A percentile compares a stretch with the other conserved stretches of the same genome.
phyloP scores from a whole-genome alignment of 495 filamentous ascomycete genomes.

The Podospora pseudocomata region DNA sequence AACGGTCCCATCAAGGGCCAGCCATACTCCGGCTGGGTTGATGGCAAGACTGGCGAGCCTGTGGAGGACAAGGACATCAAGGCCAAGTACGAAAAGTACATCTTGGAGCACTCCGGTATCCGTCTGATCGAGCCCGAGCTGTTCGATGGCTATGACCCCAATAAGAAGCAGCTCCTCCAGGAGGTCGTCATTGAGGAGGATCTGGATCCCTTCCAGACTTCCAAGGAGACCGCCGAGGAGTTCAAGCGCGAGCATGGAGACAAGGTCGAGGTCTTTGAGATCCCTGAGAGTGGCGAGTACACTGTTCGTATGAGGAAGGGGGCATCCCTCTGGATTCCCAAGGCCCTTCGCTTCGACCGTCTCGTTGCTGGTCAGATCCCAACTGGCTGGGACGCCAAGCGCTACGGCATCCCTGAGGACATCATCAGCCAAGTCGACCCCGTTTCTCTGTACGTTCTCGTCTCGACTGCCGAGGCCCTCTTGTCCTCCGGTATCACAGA shows the following conservation, averaged over 20 bases:
- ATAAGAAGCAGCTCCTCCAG: slow-evolving; percentile 96
- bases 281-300: slow-evolving; percentile 91
- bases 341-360: slow-evolving; percentile 94
- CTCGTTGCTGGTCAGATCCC: slow-evolving; percentile 95
- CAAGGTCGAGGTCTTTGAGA: slow-evolving; percentile 95
- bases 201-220: slow-evolving; percentile 93
- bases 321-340: slow-evolving; percentile 88
- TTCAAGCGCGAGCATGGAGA: slow-evolving; percentile 96
- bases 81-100: slow-evolving; percentile 90
- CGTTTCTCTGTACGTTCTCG: slow-evolving; percentile 89
- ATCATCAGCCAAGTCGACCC: slow-evolving; percentile 97
- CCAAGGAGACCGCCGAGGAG: slow-evolving; percentile 94
- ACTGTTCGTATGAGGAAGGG: slow-evolving; percentile 92
- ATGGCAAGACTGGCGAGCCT: slow-evolving; percentile 87
- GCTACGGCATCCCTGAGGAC: slow-evolving; percentile 94
- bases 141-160: slow-evolving; percentile 95
- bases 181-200: slow-evolving; percentile 97
- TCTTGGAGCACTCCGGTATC: slow-evolving; percentile 95
- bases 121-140: slow-evolving; percentile 96
- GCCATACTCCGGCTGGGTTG: slow-evolving; percentile 95
- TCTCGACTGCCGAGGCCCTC: slow-evolving; percentile 87
- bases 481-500: slow-evolving; percentile 96
- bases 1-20: slow-evolving; percentile 98
- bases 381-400: slow-evolving; percentile 92
- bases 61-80: slow-evolving; percentile 99